Evolutionary conservation across 129 eudicot species (phyloP), one percentile per base, ranked within the genome.

Genomic region (Escallonia rubra): DNA sequence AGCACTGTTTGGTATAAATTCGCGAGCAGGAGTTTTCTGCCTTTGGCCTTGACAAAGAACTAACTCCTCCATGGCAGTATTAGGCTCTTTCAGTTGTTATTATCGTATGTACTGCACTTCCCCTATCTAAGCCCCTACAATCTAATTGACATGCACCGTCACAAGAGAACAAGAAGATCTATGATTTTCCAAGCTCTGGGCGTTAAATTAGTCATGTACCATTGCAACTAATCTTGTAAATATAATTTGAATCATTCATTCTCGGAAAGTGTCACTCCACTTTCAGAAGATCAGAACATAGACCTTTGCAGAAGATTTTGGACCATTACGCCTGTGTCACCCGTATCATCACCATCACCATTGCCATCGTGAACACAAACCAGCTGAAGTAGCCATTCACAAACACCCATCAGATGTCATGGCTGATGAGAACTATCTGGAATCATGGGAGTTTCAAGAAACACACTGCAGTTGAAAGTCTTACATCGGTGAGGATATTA

Each of bases 41-140:
- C 82, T 91, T 70, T 79, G 87, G 61, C 73, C 76, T 65, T 82
- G 83, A 43, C 74, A 67, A 38, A 61, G 70, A 55, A 67, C 66
- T 41, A 76, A 34, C 63, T 79, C 96, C 80, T 92, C 96, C 95
- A 88, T 88, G 42, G 9, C 11, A 57, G 63, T 77, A 81, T 38
- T 58, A 70, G 8, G 14, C 59, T 52, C 59, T 41, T 54, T 39
- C 68, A 45, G 72, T 72, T 48, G 41, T 6, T 74, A 63, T 47
- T 23, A 65, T 43, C 68, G 48, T 48, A 41, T 8, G 62, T 8
- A 11, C 63, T 6, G 34, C 34, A 23, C 34, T 23, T 23, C 34
- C 34, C 34, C 34, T 23, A 23, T 23, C 34, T 23, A 23, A 0
- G 34, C 34, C 34, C 34, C 34, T 1, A 23, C 34, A 23, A 23